These are phyloP conservation scores for Acer negundo DNA, from an alignment of 345 rosid species.

Conservation along the genomic window DNA sequence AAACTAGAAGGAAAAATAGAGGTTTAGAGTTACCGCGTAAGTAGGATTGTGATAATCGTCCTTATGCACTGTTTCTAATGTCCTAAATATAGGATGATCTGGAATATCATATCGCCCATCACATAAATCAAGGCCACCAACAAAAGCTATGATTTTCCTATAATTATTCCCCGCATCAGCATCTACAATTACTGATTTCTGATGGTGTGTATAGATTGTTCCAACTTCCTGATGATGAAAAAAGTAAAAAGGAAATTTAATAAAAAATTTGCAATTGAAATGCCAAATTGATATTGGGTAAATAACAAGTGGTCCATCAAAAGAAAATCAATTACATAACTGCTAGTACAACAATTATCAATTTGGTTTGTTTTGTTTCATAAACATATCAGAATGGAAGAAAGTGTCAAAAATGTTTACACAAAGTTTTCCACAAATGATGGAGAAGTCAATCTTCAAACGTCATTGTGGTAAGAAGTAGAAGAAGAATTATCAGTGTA, in stretches of 20 bases:
- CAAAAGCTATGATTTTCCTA: slow-evolving; percentile 89
- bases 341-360: too few relatives aligned
- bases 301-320: neutral
- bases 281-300: neutral
- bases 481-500: neutral
- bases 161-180: slow-evolving; percentile 74
- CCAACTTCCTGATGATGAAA: slow-evolving; percentile 70
- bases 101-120: slow-evolving; percentile 95
- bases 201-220: slow-evolving; percentile 95
- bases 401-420: neutral
- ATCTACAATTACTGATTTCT: slow-evolving; percentile 89
- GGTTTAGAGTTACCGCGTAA: slow-evolving; percentile 55
- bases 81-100: slow-evolving; percentile 72
- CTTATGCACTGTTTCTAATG: slow-evolving; percentile 71
- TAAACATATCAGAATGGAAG: neutral
- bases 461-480: neutral
- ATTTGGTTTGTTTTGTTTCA: neutral
- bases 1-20: slow-evolving; percentile 13
- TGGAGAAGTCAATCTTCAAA: neutral
- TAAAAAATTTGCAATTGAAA: slow-evolving; percentile 5
- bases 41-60: slow-evolving; percentile 95
- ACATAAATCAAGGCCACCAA: slow-evolving; percentile 96
- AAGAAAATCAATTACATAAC: neutral
- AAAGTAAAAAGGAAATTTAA: slow-evolving; percentile 5
- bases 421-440: neutral